Base-by-base conservation (phyloP, 2,329 filamentous ascomycete species). In the Ilyonectria robusta region DNA sequence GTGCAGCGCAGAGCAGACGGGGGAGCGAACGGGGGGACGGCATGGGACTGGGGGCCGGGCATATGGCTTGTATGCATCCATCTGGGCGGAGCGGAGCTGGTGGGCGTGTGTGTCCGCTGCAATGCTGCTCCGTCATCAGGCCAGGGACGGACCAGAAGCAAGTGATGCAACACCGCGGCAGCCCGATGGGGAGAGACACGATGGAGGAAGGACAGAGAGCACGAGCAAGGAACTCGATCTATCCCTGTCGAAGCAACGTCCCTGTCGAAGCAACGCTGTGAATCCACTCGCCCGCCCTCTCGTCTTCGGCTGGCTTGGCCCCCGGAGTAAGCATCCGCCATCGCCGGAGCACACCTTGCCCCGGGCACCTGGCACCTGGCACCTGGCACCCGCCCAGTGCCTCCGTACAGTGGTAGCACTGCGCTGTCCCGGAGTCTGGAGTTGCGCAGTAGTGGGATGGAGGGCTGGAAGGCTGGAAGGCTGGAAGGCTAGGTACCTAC, bases 81-180 rank as follows among this genome's bases (percentile, higher is more conserved):
- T 44, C 48, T 53, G 33, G 33, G 55, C 56, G 53, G 68, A 57
- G 62, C 53, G 44, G 54, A 42, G 40, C 40, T 42, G 40, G 40
- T 42, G 17, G 40, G 40, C 40, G 17, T 17, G 3, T 42, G 37
- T 40, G 13, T 40, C 37, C 37, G 37, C 11, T 40, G 37, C 37
- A 13, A 40, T 40, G 37, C 37, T 17, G 37, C 37, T 19, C 40
- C 40, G 40, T 42, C 40, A 42, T 42, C 15, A n/a, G 40, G 40
- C 8, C 40, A 42, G 40, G 17, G 31, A 33, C 31, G 8, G 31
- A 33, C 31, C 31, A 33, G 31, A 33, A 33, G 8, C 31, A 9
- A 33, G 8, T 11, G 11, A 11, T 11, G 31, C 11, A 33, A 9
- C 31, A 33, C 8, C 31, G 4, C 11, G 31, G 31, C 31, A 33